Conservation (phyloP, 371 early-diverging fungal genomes). For the Mucor velutinosus region DNA sequence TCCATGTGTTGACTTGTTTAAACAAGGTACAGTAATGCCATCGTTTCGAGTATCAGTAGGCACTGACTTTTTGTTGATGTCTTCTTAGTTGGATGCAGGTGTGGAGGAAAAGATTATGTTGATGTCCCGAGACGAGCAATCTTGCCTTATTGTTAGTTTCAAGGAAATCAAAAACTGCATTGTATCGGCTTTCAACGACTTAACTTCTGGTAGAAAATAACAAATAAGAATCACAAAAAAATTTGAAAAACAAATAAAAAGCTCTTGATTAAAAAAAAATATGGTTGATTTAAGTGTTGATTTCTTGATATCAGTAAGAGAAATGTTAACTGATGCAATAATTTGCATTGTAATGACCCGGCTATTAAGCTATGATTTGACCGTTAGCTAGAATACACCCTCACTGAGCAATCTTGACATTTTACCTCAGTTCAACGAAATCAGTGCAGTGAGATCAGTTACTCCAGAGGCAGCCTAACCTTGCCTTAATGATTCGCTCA, state of each 20-base stretch:
- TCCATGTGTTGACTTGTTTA: constrained; percentile 88
- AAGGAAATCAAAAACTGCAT: constrained; percentile 87
- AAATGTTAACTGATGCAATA: too few relatives aligned
- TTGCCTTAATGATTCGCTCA: too few relatives aligned
- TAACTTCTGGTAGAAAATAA: constrained; percentile 50
- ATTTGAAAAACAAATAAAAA: constrained; percentile 15
- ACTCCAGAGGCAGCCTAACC: too few relatives aligned
- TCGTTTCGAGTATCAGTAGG: not conserved
- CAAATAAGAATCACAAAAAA: constrained; percentile 16
- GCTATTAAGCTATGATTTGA: too few relatives aligned
- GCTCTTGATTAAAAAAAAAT: not conserved
- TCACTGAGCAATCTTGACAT: too few relatives aligned
- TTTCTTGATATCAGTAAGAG: too few relatives aligned
- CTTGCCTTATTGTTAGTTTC: constrained; percentile 89
- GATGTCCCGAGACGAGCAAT: constrained; percentile 89
- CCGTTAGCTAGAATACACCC: too few relatives aligned
- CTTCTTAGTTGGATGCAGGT: constrained; percentile 83
- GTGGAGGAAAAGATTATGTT: constrained; percentile 88
- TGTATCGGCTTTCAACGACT: constrained; percentile 73
- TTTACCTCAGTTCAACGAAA: too few relatives aligned
- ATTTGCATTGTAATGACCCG: too few relatives aligned
- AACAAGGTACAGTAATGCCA: constrained; percentile 75
- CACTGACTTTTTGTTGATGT: not conserved
- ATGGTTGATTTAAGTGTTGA: not conserved
- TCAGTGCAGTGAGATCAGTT: too few relatives aligned